Evolutionary conservation across 192 early-diverging fungal genomes (phyloP).

Genomic region (Haplosporangium gracile): DNA sequence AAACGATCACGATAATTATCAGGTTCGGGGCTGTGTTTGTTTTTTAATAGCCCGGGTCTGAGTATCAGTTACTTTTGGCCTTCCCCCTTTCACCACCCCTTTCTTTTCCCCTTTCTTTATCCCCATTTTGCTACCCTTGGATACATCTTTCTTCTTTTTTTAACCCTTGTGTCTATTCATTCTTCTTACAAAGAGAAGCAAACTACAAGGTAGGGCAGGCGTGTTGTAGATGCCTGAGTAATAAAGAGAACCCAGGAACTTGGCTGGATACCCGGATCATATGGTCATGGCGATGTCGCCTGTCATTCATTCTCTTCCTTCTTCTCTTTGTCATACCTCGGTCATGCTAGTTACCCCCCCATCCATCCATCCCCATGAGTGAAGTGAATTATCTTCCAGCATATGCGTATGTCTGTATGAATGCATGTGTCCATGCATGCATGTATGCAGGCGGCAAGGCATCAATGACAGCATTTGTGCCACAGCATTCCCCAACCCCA

Average conservation of each 20-base stretch:
- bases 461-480: neutral
- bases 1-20: neutral
- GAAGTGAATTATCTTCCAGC: neutral
- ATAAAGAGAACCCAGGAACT: too few relatives aligned
- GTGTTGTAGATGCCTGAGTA: too few relatives aligned
- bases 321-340: too few relatives aligned
- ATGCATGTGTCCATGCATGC: neutral
- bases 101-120: neutral
- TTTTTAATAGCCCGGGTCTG: neutral
- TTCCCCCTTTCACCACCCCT: neutral
- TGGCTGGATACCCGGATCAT: too few relatives aligned
- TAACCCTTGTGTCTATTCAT: too few relatives aligned
- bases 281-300: too few relatives aligned
- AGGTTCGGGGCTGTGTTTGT: conserved; percentile 4
- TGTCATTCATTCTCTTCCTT: too few relatives aligned
- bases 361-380: neutral
- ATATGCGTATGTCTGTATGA: neutral
- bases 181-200: too few relatives aligned
- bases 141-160: neutral
- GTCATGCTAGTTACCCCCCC: neutral
- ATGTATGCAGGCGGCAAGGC: neutral
- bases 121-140: neutral
- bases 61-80: neutral
- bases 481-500: neutral
- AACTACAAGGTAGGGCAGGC: too few relatives aligned